Evolutionary conservation across 1,284 basidiomycete genomes (phyloP), one percentile per base, ranked within the genome.

Genomic region (Apiotrichum mycotoxinovorans): DNA sequence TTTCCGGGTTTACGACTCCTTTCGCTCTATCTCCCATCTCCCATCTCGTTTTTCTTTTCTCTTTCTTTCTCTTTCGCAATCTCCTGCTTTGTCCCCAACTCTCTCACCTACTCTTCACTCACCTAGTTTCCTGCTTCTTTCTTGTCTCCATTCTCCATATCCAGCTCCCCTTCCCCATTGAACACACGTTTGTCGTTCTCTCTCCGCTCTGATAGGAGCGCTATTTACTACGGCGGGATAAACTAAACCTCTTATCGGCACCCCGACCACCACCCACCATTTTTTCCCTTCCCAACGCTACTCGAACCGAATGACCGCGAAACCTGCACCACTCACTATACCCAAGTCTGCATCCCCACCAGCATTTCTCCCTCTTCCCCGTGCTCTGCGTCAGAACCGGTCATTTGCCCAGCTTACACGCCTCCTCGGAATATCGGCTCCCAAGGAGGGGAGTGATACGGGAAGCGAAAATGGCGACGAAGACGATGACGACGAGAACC

Each of bases 381-480:
- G 42, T 1, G n/a, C 47, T 10, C 35, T 62, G 14, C 51, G 63
- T 27, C 46, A 58, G 17, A 68, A 63, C 46, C 46, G 57, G 18
- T 68, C 66, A 0, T 68, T 68, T 48, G 61, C 56, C 14, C 51
- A 56, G 14, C 52, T 66, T 14, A 61, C 64, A 1, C 57, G 56
- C 14, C 44, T 63, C 10, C 52, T 66, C 12, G 66, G 66, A n/a
- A 30, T 66, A 22, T 35, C 56, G 4, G 33, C 34, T 18, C 54
- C 50, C 12, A 51, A 47, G 8, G 45, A 59, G 26, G 43, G 30
- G 7, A 51, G 40, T 25, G 50, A 55, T n/a, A 46, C 42, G n/a
- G 41, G 34, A 12, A 47, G 50, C 55, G 54, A 52, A 0, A 50
- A 33, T 3, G 57, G 52, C 18, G 53, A 56, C 15, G 53, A 49